Percentiles rank a stretch among this genome's conserved stretches.
Evolutionary conservation across 1,139 yeast species (phyloP).

Genomic region (Candida albicans): DNA sequence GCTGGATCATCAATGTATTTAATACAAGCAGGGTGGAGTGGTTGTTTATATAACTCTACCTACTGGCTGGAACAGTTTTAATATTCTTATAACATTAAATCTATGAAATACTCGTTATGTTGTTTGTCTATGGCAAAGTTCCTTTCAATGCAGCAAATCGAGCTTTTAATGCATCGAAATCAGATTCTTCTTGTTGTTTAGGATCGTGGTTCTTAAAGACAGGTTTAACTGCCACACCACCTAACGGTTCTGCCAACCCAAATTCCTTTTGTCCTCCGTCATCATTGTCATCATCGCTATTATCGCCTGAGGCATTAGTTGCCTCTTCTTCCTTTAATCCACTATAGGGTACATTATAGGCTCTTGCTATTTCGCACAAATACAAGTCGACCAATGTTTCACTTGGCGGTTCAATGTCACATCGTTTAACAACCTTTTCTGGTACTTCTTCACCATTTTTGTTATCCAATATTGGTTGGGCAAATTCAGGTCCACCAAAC

Average conservation of each 20-base stretch:
- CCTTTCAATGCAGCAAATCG: conserved; percentile 49
- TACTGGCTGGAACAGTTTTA: too few species aligned
- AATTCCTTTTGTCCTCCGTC: conserved; percentile 18
- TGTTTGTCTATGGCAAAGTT: conserved; percentile 1
- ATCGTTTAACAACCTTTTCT: conserved; percentile 60
- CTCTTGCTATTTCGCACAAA: conserved; percentile 75
- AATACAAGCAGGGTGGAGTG: too few species aligned
- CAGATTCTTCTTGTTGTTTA: conserved; percentile 19
- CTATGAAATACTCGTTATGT: not conserved
- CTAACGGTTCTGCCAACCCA: conserved; percentile 19
- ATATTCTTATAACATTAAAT: too few species aligned
- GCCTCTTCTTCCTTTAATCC: conserved; percentile 38
- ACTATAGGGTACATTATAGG: conserved; percentile 75
- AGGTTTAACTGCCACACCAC: conserved; percentile 15
- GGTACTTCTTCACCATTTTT: conserved; percentile 54
- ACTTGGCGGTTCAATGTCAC: conserved; percentile 68
- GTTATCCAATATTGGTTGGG: conserved; percentile 62
- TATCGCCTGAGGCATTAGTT: conserved; percentile 20
- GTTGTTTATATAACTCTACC: too few species aligned
- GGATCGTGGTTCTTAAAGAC: conserved; percentile 14
- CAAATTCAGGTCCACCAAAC: conserved; percentile 59
- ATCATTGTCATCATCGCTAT: conserved; percentile 21
- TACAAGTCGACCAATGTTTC: conserved; percentile 67
- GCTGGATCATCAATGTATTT: too few species aligned
- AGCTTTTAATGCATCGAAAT: conserved; percentile 45